phyloP scores from a whole-genome alignment of 306 rosid species.

The Oemleria cerasiformis region DNA sequence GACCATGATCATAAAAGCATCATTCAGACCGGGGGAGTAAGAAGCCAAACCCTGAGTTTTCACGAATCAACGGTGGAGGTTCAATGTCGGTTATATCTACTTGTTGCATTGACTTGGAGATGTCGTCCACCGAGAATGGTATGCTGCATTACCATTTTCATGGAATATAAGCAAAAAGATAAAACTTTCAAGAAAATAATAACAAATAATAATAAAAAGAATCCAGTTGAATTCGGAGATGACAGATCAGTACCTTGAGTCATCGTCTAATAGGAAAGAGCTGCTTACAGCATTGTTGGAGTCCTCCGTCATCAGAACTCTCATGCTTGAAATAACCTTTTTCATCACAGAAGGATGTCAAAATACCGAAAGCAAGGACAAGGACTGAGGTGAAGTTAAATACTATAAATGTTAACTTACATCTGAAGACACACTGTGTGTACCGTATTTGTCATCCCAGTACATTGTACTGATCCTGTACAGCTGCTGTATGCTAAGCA shows the following conservation, averaged over 20 bases:
- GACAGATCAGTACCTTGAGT: conserved; percentile 68
- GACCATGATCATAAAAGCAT: conserved; percentile 21
- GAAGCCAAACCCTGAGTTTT: conserved; percentile 93
- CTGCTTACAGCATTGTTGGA: conserved; percentile 91
- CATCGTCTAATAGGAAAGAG: conserved; percentile 95
- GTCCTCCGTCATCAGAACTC: conserved; percentile 90
- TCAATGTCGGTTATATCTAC: conserved; percentile 86
- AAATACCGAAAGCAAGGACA: conserved; percentile 9
- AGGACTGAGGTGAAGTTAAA: neutral
- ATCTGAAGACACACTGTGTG: conserved; percentile 94
- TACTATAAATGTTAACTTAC: conserved; percentile 46
- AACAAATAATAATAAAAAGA: neutral
- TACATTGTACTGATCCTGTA: conserved; percentile 99
- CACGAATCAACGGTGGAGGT: conserved; percentile 98
- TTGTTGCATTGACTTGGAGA: conserved; percentile 91
- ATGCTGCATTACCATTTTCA: conserved; percentile 56
- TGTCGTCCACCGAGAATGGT: conserved; percentile 96
- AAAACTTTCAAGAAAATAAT: neutral
- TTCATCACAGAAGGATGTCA: conserved; percentile 12
- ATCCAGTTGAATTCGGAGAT: neutral
- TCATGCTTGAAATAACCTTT: conserved; percentile 89
- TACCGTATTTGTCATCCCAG: conserved; percentile 99
- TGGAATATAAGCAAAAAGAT: conserved; percentile 10
- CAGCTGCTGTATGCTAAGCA: conserved; percentile 96
- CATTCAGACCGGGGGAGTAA: conserved; percentile 84